Base-by-base conservation (phyloP, 2,329 filamentous ascomycete species). In the Escovopsis sp. region DNA sequence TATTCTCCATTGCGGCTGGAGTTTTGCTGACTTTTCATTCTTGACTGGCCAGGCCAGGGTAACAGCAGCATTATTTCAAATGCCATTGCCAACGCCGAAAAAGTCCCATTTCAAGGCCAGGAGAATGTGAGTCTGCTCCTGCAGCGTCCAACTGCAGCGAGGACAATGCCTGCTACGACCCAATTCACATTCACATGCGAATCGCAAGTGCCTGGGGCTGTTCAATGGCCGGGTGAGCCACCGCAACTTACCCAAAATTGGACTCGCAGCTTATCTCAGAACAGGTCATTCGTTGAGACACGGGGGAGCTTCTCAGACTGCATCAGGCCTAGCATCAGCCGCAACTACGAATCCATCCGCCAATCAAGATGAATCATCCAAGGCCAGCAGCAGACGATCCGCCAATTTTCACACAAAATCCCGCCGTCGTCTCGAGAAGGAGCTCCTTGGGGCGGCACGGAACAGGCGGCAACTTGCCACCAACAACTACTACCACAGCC, bases 171-270 rank as follows among this genome's bases (percentile, higher is more conserved):
- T 5, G 75, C 81, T 6, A 85, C 87, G 43, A 82, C 84, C 0
- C 86, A 95, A 52, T 98, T 98, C 58, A 98, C 91, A 9, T 98
- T 98, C 57, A 94, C 86, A 11, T 95, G 87, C 61, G 84, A 93
- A 53, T 89, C 88, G 1, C 86, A 91, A 56, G 85, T 87, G 32
- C 80, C 84, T 1, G 85, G 81, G 45, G 78, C 81, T 43, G 74
- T 86, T 57, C 77, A 79, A 40, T 85, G 83, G 79, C 83, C 84
- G 35, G 76, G 79, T 54, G 61, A 63, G 47, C 51, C 29, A 13
- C 15, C 6, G 36, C 37, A 20, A 25, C 10, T 5, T 8, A 16
- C 16, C 27, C n/a, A 3, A 32, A 10, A 7, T 6, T 16, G 6
- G 9, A 10, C 29, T 7, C 29, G 11, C 15, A 14, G n/a, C 43